A percentile compares a stretch with the other conserved stretches of the same genome.
phyloP scores from a whole-genome alignment of 257 asterid genomes.

The Leptodermis oblonga region DNA sequence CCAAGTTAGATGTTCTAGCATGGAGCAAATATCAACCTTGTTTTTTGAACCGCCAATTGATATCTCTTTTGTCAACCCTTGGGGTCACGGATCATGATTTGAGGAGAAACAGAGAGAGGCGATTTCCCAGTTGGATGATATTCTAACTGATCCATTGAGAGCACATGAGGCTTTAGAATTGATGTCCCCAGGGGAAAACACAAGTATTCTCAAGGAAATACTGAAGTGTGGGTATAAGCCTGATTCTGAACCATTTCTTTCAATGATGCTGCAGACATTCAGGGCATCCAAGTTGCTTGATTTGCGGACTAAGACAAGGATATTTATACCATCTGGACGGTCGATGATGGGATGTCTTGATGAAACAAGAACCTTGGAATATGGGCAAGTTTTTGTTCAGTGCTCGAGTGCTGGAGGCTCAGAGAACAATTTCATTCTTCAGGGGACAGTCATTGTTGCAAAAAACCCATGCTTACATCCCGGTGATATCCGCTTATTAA shows the following conservation, averaged over 20 bases:
- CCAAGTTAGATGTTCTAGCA: too few relatives aligned
- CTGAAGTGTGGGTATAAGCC: slow-evolving; percentile 85
- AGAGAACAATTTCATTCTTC: slow-evolving; percentile 20
- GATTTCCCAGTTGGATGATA: slow-evolving; percentile 59
- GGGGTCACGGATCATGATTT: slow-evolving; percentile 60
- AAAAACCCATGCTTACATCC: slow-evolving; percentile 97
- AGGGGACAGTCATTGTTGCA: slow-evolving; percentile 70
- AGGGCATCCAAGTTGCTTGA: slow-evolving; percentile 69
- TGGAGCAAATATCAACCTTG: slow-evolving; percentile 96
- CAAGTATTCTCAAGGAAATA: slow-evolving; percentile 72
- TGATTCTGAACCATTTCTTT: slow-evolving; percentile 70
- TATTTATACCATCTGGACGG: slow-evolving; percentile 65
- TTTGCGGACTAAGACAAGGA: slow-evolving; percentile 54
- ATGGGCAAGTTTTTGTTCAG: slow-evolving; percentile 85
- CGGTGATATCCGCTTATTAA: slow-evolving; percentile 79
- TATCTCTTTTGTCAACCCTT: slow-evolving; percentile 77
- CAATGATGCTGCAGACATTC: slow-evolving; percentile 83
- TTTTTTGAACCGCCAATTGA: slow-evolving; percentile 72
- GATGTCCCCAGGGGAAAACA: slow-evolving; percentile 84
- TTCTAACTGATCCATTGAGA: slow-evolving; percentile 55
- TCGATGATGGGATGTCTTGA: slow-evolving; percentile 94
- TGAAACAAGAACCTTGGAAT: slow-evolving; percentile 65
- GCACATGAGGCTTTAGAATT: slow-evolving; percentile 74
- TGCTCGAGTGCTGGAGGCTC: slow-evolving; percentile 39
- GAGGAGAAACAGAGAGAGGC: slow-evolving; percentile 66